Conservation (phyloP, 169 alveolate species). For the Eimeria falciformis region DNA sequence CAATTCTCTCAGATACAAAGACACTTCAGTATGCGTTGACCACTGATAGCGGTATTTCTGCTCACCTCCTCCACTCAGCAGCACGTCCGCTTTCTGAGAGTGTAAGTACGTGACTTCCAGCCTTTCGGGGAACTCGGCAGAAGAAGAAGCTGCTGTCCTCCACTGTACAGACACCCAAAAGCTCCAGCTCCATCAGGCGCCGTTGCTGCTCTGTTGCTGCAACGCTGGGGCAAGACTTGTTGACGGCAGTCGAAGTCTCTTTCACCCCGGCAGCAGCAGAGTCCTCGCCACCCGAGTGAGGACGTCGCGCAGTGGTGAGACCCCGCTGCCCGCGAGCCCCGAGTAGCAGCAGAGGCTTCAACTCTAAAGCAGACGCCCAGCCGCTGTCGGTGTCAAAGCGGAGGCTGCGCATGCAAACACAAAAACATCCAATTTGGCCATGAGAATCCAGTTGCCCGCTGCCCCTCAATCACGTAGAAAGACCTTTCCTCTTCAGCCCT, state of each 20-base stretch:
- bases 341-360: slow-evolving; percentile 44
- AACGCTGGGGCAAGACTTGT: not conserved
- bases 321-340: slow-evolving; percentile 42
- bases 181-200: slow-evolving; percentile 46
- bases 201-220: slow-evolving; percentile 30
- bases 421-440: not conserved
- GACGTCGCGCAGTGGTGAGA: too few species aligned
- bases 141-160: not conserved
- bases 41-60: too few species aligned
- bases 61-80: slow-evolving; percentile 61
- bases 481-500: too few species aligned
- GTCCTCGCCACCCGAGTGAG: not conserved
- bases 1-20: too few species aligned
- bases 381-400: slow-evolving; percentile 61
- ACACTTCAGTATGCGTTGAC: too few species aligned
- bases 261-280: not conserved
- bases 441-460: not conserved
- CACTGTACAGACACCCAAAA: not conserved
- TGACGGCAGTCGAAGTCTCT: not conserved
- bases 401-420: slow-evolving; percentile 29
- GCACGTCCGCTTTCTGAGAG: slow-evolving; percentile 15
- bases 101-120: slow-evolving; percentile 17
- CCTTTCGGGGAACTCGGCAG: slow-evolving; percentile 3
- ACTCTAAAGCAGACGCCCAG: slow-evolving; percentile 59
- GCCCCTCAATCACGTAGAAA: too few species aligned